These are phyloP conservation scores for Colletotrichum sp. DNA, from an alignment of 2,329 filamentous ascomycete species.

Conservation along the genomic window DNA sequence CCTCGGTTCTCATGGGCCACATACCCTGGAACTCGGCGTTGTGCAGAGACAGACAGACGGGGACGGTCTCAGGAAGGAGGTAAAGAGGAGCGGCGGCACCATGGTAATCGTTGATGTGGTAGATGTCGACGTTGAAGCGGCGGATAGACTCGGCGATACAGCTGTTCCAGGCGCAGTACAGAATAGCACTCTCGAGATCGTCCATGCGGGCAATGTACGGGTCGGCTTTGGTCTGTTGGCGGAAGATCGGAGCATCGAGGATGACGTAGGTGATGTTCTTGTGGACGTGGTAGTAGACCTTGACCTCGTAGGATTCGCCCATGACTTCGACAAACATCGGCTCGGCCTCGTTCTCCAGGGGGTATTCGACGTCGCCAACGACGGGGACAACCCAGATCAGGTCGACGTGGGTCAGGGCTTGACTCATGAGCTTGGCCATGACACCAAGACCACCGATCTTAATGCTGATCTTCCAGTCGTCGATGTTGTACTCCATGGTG, in stretches of 20 bases:
- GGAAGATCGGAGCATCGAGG: slow-evolving; percentile 70
- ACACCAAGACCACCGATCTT: slow-evolving; percentile 75
- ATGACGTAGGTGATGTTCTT: slow-evolving; percentile 73
- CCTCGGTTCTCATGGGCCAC: slow-evolving; percentile 69
- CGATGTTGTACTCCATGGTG: slow-evolving; percentile 76
- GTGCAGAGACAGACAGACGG: slow-evolving; percentile 68
- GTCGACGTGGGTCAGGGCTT: slow-evolving; percentile 67
- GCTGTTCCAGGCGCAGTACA: slow-evolving; percentile 74
- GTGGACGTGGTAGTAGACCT: slow-evolving; percentile 67
- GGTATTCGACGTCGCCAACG: slow-evolving; percentile 69
- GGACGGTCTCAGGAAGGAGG: slow-evolving; percentile 66
- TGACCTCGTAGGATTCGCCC: slow-evolving; percentile 63
- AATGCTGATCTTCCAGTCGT: slow-evolving; percentile 73
- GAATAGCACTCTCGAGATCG: slow-evolving; percentile 70
- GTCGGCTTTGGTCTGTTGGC: slow-evolving; percentile 65
- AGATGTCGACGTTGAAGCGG: slow-evolving; percentile 68
- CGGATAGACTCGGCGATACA: slow-evolving; percentile 69
- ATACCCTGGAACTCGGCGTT: slow-evolving; percentile 74
- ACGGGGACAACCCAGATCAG: slow-evolving; percentile 70
- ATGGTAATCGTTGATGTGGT: slow-evolving; percentile 72
- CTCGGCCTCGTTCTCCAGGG: slow-evolving; percentile 60
- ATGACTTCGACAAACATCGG: slow-evolving; percentile 68
- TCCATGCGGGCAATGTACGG: slow-evolving; percentile 74
- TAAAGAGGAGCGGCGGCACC: slow-evolving; percentile 69
- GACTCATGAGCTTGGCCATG: slow-evolving; percentile 74